Evolutionary conservation across 2,329 filamentous ascomycete species (phyloP), one percentile per base, ranked within the genome.

Genomic region (Aspergillus sp.): DNA sequence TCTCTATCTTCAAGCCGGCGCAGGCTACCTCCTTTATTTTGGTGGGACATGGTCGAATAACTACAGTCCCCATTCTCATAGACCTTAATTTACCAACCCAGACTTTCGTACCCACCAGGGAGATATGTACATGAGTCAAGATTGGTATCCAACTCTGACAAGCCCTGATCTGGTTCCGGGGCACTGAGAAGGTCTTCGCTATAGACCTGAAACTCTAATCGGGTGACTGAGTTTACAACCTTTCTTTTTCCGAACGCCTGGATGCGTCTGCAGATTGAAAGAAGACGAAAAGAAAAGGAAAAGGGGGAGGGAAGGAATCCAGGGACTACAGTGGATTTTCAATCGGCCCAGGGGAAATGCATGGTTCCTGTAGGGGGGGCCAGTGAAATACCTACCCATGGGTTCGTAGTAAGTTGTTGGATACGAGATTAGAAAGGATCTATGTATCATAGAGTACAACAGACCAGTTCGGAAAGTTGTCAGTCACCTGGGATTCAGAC

Each of bases 121-220:
- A 11, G 9, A 30, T 11, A 11, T 30, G 27, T 30, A 9, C 27
- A 9, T 11, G 9, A 30, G 27, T 30, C 8, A 30, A 9, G 9
- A 30, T 11, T 3, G 9, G 8, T 30, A 11, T 9, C 27, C 27
- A 30, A 2, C 9, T 30, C 27, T 4, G 27, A 30, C 9, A 74
- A 47, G n/a, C 33, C 51, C 34, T 47, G 42, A 20, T 46, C 20
- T 9, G 42, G 39, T 46, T 7, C 33, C 51, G 12, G n/a, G 30
- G 42, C 19, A 15, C 44, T 37, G 30, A 33, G 19, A 47, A 44
- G 37, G 17, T 17, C 37, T 55, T 37, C 34, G 53, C 39, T 39
- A 55, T 49, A 39, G 46, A 49, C 15, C 56, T 20, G 39, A 13
- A 42, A 45, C 27, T 40, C 33, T 37, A 48, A 53, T 44, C 34